Evolutionary conservation across 345 rosid genomes (phyloP), one percentile per base, ranked within the genome.

Genomic region (Ailanthus altissimus): DNA sequence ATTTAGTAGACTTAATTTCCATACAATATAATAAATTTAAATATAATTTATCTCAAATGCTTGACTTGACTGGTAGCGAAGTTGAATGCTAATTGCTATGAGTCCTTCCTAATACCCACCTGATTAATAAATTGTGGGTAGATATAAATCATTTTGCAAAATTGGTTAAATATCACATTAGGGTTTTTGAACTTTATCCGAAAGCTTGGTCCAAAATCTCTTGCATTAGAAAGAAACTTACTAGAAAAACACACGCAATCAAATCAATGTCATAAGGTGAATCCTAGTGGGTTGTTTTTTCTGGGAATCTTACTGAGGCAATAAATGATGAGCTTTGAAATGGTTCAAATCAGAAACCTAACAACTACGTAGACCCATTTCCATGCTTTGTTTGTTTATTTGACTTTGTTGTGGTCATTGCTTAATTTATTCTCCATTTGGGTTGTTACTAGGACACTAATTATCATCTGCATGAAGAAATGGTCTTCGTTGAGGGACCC

Each of bases 401-500:
- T 65, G 70, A 65, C 70, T 65, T 64, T 32, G 12, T 20, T 8
- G 9, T 42, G 5, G 6, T 18, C 2, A 62, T 1, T 6, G 16
- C 16, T 5, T 26, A 6, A 13, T 15, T 60, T 60, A 6, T 16
- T 21, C 5, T 15, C 42, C n/a, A 15, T 60, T 28, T 14, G 65
- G 65, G 67, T 36, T 16, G 67, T 62, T 62, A 16, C 21, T 0
- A 16, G 0, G 38, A 2, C 58, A 32, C 1, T 32, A 3, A 32
- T 32, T 32, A 32, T 32, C 38, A 32, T 3, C 38, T 1, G 1
- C 38, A 32, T 3, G 38, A 8, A 56, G 61, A 61, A 75, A 20
- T 64, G 77, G 77, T 74, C 69, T 47, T 47, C 77, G 11, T 0
- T 1, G 53, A 6, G 77, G 76, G 77, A 20, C 69, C 59, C 77